Percentiles rank a stretch among this genome's conserved stretches.
Conservation (phyloP, 1,139 yeast species). For the Meyerozyma elateridarum region DNA sequence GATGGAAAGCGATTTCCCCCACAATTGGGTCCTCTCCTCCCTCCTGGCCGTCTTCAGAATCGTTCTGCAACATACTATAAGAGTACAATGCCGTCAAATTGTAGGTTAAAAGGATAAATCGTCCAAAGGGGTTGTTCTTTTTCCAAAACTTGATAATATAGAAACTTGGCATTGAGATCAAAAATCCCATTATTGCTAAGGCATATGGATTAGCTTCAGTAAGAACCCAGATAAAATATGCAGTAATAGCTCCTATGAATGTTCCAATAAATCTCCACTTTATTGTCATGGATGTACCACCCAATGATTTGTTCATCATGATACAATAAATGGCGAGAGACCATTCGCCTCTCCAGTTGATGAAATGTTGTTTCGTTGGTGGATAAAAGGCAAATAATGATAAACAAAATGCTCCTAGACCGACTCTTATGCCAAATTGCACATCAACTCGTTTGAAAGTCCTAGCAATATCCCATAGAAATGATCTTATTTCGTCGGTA, state of each 20-base stretch:
- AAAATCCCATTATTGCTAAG: slow-evolving; percentile 53
- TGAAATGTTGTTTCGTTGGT: slow-evolving; percentile 48
- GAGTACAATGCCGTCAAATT: slow-evolving; percentile 77
- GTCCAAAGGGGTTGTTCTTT: slow-evolving; percentile 57
- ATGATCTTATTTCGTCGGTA: slow-evolving; percentile 9
- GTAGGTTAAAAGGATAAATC: slow-evolving; percentile 72
- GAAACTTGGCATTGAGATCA: slow-evolving; percentile 61
- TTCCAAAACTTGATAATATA: slow-evolving; percentile 66
- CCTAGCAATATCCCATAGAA: slow-evolving; percentile 29
- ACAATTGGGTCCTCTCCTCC: slow-evolving; percentile 69
- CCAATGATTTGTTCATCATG: slow-evolving; percentile 83
- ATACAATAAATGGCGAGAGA: slow-evolving; percentile 74
- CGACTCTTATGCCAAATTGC: slow-evolving; percentile 76
- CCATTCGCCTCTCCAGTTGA: slow-evolving; percentile 81
- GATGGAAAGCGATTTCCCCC: slow-evolving; percentile 73
- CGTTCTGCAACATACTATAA: slow-evolving; percentile 60
- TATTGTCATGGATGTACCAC: slow-evolving; percentile 78
- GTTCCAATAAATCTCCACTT: slow-evolving; percentile 77
- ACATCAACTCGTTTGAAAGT: slow-evolving; percentile 57
- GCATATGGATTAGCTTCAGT: slow-evolving; percentile 55
- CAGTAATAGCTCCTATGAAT: slow-evolving; percentile 61
- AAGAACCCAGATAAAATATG: slow-evolving; percentile 53
- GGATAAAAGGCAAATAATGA: slow-evolving; percentile 68
- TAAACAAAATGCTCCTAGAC: slow-evolving; percentile 66
- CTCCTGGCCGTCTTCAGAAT: slow-evolving; percentile 61